Conservation (phyloP, 148 eudicot genomes). For the Dianthus caryophyllus region DNA sequence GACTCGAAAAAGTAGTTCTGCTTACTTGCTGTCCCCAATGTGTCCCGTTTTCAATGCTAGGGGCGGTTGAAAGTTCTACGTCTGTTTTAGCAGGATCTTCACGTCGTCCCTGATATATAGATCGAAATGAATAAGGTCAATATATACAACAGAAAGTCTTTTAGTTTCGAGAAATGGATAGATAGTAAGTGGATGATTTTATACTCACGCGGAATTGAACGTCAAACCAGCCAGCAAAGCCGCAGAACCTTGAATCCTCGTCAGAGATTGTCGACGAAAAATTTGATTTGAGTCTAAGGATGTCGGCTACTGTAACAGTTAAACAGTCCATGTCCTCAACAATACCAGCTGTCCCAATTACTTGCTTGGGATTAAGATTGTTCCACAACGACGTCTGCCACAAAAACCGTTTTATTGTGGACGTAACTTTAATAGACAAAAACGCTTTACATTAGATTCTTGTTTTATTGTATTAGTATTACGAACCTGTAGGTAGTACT, state of each 20-base stretch:
- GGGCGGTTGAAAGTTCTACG: constrained; percentile 86
- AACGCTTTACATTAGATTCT: neutral
- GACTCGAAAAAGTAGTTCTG: constrained; percentile 1
- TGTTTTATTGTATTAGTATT: neutral
- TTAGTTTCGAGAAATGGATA: neutral
- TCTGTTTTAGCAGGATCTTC: constrained; percentile 63
- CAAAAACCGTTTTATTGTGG: neutral
- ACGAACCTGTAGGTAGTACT: constrained; percentile 76
- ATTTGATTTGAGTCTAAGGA: constrained; percentile 45
- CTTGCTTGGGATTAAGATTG: constrained; percentile 88
- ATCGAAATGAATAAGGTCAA: constrained; percentile 11
- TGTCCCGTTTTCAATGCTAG: constrained; percentile 55
- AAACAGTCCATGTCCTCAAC: constrained; percentile 82
- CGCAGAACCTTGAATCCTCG: constrained; percentile 58
- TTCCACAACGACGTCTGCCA: constrained; percentile 85
- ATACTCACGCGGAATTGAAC: constrained; percentile 94
- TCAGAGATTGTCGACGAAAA: constrained; percentile 49
- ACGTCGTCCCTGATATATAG: constrained; percentile 54
- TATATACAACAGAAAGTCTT: neutral
- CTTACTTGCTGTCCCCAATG: constrained; percentile 99
- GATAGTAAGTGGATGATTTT: neutral
- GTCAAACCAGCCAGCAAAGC: constrained; percentile 98
- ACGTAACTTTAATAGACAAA: neutral
- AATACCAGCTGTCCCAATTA: constrained; percentile 62
- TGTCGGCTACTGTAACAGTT: constrained; percentile 71